Evolutionary conservation across 202 grass and related monocot genomes (phyloP), one percentile per base, ranked within the genome.

Genomic region (Brachypodium distachyon): DNA sequence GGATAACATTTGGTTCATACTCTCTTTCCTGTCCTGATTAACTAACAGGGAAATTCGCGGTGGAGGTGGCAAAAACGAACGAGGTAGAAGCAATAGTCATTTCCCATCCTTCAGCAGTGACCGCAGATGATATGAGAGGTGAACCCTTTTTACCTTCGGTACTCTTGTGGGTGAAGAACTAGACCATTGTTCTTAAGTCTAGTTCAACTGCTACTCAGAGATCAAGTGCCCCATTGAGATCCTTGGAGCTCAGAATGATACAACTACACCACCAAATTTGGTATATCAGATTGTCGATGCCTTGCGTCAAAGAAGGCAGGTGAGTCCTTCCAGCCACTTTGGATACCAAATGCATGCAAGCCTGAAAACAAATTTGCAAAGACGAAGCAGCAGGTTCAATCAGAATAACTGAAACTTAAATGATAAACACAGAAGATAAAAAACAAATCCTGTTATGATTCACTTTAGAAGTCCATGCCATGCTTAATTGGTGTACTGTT

Each of bases 161-260:
- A 38, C 17, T 43, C 33, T 67, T 4, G 25, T 51, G 2, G 40
- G 25, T 78, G 23, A 22, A 34, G 28, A 12, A 32, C 3, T 12
- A 52, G 8, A 36, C 22, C 12, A 58, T 4, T 70, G 4, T 47
- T 10, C 12, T 58, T 23, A 79, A 12, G 55, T 25, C 36, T 43
- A 68, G 27, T 17, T 79, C 7, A 68, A 33, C 18, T 56, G 18
- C 38, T 7, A 46, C 17, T 44, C 50, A 79, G 62, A 25, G 3
- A 8, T 79, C 62, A 32, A 79, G 52, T 7, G 19, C 7, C 65
- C 77, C 39, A 60, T 80, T 59, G 77, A 48, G 66, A 70, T 80
- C 10, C 51, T 80, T 48, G 65, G 65, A 80, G 77, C 65, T 48
- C 12, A 80, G 52, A 47, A 80, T 80, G 77, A 80, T 19, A 12